Base-by-base conservation (phyloP, 1,284 basidiomycete genomes). In the Tranzscheliella williamsii region DNA sequence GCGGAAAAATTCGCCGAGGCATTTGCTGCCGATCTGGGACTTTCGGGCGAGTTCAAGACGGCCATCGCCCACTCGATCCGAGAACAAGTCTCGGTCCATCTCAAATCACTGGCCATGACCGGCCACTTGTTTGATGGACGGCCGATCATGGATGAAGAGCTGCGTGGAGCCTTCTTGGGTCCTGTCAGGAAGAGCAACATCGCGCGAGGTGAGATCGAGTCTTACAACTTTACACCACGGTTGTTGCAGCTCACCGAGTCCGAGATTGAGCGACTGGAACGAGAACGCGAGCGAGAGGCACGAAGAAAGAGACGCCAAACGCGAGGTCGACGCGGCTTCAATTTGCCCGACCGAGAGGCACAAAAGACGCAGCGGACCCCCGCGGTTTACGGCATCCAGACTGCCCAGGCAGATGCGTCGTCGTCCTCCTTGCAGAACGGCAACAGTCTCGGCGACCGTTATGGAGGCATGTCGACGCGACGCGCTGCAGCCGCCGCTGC, bases 1-100 rank as follows among this genome's bases (percentile, higher is more conserved):
- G 91, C 94, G 0, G 95, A 99, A 79, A 86, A 87, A 41, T 98
- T 98, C 79, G 91, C 94, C 7, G 87, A 89, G 62, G 82, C 87
- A 0, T 96, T 95, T 78, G 83, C 87, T 3, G 84, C 84, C 20
- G 95, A 99, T 70, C 81, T 99, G 15, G 95, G 95, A 1, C 81
- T 98, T 16, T 84, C 84, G 24, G 91, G 92, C 30, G 94, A 99
- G 79, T 61, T 48, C 67, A 92, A 89, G 76, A 96, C 93, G 17
- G 91, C 93, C 13, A 90, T 99, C 51, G 87, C 91, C 0, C 94
- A 98, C 78, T 87, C 87, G 24, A 97, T 99, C 62, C 86, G 94
- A 37, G 95, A 99, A 79, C 95, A 99, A 81, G 85, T 92, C 12
- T 86, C 91, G 48, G 85, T 87, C 2, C 91, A 93, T 79, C 87